These are phyloP conservation scores for Brachypodium distachyon DNA, from an alignment of 202 grass and related monocot genomes.

Conservation along the genomic window DNA sequence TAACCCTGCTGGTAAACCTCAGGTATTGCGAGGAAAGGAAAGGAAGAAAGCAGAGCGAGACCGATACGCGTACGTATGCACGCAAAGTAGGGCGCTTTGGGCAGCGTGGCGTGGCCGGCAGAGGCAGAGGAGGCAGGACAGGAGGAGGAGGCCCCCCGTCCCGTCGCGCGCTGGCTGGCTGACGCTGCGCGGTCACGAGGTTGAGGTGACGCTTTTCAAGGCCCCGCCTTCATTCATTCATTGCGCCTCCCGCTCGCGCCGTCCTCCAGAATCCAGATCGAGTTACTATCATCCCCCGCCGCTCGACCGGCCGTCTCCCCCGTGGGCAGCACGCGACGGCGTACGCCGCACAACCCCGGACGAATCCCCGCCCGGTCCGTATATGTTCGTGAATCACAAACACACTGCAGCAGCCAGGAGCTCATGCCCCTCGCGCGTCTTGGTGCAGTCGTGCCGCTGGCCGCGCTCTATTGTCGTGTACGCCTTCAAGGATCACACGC, in stretches of 20 bases:
- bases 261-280: too few relatives aligned
- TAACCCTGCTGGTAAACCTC: background rate
- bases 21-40: too few relatives aligned
- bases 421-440: too few relatives aligned
- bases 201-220: slow-evolving; percentile 41
- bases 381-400: too few relatives aligned
- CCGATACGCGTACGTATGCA: background rate
- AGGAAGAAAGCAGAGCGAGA: background rate
- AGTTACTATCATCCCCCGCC: too few relatives aligned
- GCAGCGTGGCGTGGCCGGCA: background rate
- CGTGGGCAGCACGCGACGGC: too few relatives aligned
- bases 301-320: too few relatives aligned
- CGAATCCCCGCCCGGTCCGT: too few relatives aligned
- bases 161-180: background rate
- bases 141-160: background rate
- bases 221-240: slow-evolving; percentile 16
- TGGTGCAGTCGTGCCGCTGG: too few relatives aligned
- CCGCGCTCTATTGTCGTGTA: background rate
- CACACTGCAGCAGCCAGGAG: too few relatives aligned
- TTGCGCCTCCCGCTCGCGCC: background rate
- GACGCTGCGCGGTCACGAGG: slow-evolving; percentile 30
- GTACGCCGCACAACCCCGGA: too few relatives aligned
- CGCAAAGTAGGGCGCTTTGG: slow-evolving; percentile 6
- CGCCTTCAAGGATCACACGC: background rate
- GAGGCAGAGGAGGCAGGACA: background rate